Evolutionary conservation across 2,329 filamentous ascomycete genomes (phyloP).

Genomic region (Xylariaceae sp.): DNA sequence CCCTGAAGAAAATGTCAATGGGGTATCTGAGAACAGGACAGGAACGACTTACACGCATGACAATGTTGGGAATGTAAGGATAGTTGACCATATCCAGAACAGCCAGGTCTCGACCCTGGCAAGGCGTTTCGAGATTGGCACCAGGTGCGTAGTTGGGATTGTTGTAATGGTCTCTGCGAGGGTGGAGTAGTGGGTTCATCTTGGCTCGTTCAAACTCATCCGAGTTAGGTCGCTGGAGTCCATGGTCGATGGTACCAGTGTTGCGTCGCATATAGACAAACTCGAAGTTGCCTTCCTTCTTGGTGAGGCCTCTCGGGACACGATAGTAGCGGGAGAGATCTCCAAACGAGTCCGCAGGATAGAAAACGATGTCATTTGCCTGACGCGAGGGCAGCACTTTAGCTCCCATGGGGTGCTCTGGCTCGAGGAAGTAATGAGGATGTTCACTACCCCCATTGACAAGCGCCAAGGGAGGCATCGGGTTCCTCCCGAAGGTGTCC

Average conservation of each 20-base stretch:
- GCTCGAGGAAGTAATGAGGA: too few relatives aligned
- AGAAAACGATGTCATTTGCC: too few relatives aligned
- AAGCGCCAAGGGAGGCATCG: too few relatives aligned
- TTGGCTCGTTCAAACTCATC: conserved; percentile 13
- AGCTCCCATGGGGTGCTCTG: too few relatives aligned
- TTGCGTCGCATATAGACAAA: conserved; percentile 1
- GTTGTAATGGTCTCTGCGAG: conserved; percentile 1
- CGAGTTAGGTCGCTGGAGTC: neutral
- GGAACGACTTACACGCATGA: conserved; percentile 6
- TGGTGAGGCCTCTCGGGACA: neutral
- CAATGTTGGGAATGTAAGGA: conserved; percentile 2
- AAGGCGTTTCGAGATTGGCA: too few relatives aligned
- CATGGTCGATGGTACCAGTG: neutral
- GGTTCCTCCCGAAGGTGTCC: neutral
- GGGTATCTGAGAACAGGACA: too few relatives aligned
- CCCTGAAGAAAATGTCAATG: too few relatives aligned
- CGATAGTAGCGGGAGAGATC: neutral
- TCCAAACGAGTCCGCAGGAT: too few relatives aligned
- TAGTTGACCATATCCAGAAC: conserved; percentile 10
- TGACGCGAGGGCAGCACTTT: too few relatives aligned
- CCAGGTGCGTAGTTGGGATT: too few relatives aligned
- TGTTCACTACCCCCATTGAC: too few relatives aligned
- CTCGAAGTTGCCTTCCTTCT: neutral
- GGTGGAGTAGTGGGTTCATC: conserved; percentile 13
- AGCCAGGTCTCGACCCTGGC: neutral